Conservation (phyloP, 139 green algal species). For the Closterium sp. region DNA sequence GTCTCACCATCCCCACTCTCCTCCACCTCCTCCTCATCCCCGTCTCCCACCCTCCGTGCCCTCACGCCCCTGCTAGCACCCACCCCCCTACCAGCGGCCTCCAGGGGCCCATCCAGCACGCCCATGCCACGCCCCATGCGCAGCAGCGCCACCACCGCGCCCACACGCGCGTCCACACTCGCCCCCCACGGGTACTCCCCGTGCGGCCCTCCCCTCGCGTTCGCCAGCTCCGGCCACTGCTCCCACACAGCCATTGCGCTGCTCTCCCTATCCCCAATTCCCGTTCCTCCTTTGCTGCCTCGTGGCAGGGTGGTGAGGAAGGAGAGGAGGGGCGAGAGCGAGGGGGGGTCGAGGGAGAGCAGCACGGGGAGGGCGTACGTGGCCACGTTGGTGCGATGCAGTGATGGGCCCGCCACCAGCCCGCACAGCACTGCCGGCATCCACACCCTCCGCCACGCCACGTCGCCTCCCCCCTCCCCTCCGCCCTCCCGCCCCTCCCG, state of each 20-base stretch:
- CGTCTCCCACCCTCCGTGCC: too few relatives aligned
- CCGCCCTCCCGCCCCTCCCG: neutral
- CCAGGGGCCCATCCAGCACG: conserved; percentile 61
- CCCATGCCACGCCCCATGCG: conserved; percentile 63
- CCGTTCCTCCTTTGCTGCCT: too few relatives aligned
- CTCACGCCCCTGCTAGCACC: too few relatives aligned
- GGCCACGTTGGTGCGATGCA: conserved; percentile 58
- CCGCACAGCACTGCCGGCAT: conserved; percentile 58
- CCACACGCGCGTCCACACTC: conserved; percentile 34
- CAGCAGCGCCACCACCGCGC: conserved; percentile 68
- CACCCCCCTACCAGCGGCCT: conserved; percentile 3
- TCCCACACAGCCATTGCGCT: neutral
- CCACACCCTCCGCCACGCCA: conserved; percentile 66
- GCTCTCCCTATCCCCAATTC: too few relatives aligned
- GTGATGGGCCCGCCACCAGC: conserved; percentile 53
- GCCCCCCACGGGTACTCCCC: neutral
- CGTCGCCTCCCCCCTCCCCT: conserved; percentile 16
- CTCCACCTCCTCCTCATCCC: neutral
- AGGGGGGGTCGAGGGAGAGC: conserved; percentile 60
- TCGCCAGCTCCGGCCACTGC: conserved; percentile 29
- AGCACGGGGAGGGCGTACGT: conserved; percentile 69
- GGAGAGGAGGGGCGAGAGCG: conserved; percentile 58
- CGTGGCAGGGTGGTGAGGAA: conserved; percentile 38
- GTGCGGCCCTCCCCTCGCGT: neutral
- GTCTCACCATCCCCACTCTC: neutral